Evolutionary conservation across 2,329 filamentous ascomycete species (phyloP), one percentile per base, ranked within the genome.

Genomic region (Arthrobotrys sinensis): DNA sequence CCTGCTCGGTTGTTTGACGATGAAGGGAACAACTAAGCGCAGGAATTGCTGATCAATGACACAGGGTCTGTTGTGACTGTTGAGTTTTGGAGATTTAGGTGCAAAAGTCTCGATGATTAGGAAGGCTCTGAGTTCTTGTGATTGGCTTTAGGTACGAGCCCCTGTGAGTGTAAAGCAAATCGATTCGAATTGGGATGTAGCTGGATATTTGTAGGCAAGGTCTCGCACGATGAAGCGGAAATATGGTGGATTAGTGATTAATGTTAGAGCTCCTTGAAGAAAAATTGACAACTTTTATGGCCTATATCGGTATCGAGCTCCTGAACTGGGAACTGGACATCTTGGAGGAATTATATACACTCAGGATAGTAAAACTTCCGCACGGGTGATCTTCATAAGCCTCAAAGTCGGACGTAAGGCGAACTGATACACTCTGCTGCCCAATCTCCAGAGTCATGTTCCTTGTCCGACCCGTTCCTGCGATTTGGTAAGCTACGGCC

Each of bases 401-500:
- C 70, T 75, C 70, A 68, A 60, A 60, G n/a, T 63, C 70, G 70
- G 62, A 75, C 40, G 70, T 75, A 75, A 75, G 63, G 70, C 70
- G 70, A 55, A 52, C 60, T 55, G 19, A 46, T 48, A 34, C 68
- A 40, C 34, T 62, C 46, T 32, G 34, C 43, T 63, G 46, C 66
- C 57, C 57, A 72, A 75, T 62, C 52, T 24, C 60, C 40, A 50
- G 28, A 34, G 60, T 66, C 40, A 32, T 50, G 46, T 38, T 38
- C 64, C 71, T 53, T 64, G 71, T 64, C 71, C 63, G 53, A 76
- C 16, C 71, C 64, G 48, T 69, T 64, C 71, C 66, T 67, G 38
- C 50, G 60, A 71, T 66, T 77, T 77, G 73, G 66, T 77, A 71
- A 77, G 73, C 66, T 65, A 46, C 65, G 72, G 72, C 34, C 72